A percentile compares a stretch with the other conserved stretches of the same genome.
phyloP scores from a whole-genome alignment of 257 asterid genomes.

The Henckelia pumila region DNA sequence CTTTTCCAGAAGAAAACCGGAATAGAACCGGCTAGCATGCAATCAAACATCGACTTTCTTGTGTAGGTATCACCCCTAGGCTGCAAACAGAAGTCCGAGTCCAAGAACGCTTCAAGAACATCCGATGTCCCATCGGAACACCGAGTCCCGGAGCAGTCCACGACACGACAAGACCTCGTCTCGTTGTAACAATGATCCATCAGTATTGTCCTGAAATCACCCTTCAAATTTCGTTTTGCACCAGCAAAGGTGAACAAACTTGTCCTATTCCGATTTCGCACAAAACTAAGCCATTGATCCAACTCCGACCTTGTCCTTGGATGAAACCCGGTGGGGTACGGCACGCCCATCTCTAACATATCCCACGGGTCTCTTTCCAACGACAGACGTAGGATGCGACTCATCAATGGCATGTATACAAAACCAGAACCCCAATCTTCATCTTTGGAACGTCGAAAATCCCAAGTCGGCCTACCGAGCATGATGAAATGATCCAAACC shows the following conservation, averaged over 20 bases:
- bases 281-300: slow-evolving; percentile 37
- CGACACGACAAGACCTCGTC: slow-evolving; percentile 40
- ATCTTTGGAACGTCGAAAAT: slow-evolving; percentile 45
- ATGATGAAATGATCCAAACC: slow-evolving; percentile 64
- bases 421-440: slow-evolving; percentile 59
- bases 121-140: slow-evolving; percentile 52
- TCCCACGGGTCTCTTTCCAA: slow-evolving; percentile 59
- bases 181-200: slow-evolving; percentile 40
- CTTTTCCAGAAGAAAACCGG: slow-evolving; percentile 64
- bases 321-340: slow-evolving; percentile 70
- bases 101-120: slow-evolving; percentile 44
- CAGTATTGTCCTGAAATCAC: slow-evolving; percentile 44
- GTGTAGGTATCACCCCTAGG: slow-evolving; percentile 58
- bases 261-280: slow-evolving; percentile 24
- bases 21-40: slow-evolving; percentile 66
- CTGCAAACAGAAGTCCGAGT: slow-evolving; percentile 53
- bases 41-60: slow-evolving; percentile 54
- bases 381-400: slow-evolving; percentile 30
- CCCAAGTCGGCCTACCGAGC: slow-evolving; percentile 63
- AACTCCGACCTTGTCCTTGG: slow-evolving; percentile 41
- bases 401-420: slow-evolving; percentile 53
- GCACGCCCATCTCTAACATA: slow-evolving; percentile 47
- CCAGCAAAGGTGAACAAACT: slow-evolving; percentile 56
- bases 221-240: slow-evolving; percentile 36
- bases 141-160: slow-evolving; percentile 47